A percentile compares a stretch with the other conserved stretches of the same genome.
These are phyloP conservation scores for Tylopilus vinaceipallidus DNA, from an alignment of 768 basidiomycete species.

Conservation along the genomic window DNA sequence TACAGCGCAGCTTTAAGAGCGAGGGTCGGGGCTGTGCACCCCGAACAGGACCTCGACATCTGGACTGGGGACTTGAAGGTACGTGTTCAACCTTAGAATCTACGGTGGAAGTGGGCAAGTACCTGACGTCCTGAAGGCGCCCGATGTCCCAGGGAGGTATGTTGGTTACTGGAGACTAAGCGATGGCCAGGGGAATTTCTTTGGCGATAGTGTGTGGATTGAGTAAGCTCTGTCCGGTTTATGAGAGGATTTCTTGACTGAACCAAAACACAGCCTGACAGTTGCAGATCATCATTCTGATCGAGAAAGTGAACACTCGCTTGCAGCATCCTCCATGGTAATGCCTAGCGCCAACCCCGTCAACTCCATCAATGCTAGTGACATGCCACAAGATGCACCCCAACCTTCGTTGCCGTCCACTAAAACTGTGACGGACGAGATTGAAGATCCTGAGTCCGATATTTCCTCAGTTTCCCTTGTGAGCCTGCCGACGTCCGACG, in stretches of 20 bases:
- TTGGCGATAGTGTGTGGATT: conserved; percentile 73
- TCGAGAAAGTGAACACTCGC: conserved; percentile 43
- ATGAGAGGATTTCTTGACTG: background rate
- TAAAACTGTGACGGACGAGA: conserved; percentile 40
- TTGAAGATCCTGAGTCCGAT: conserved; percentile 36
- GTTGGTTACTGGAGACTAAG: conserved; percentile 74
- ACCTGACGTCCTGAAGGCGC: conserved; percentile 47
- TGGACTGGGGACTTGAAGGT: conserved; percentile 77
- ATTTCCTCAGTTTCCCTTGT: conserved; percentile 55
- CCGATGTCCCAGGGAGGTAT: conserved; percentile 69
- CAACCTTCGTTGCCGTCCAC: conserved; percentile 18
- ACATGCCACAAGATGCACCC: conserved; percentile 5
- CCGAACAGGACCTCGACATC: conserved; percentile 60
- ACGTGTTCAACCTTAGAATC: conserved; percentile 14
- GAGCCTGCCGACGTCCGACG: conserved; percentile 56
- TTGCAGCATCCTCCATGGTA: conserved; percentile 64
- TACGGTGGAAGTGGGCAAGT: background rate
- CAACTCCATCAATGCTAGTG: conserved; percentile 11
- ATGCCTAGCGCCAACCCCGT: conserved; percentile 49
- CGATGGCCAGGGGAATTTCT: conserved; percentile 55
- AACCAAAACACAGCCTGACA: conserved; percentile 47
- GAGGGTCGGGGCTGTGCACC: conserved; percentile 53
- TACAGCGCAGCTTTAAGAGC: conserved; percentile 32
- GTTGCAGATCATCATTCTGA: conserved; percentile 53
- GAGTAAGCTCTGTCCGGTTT: conserved; percentile 54